Evolutionary conservation across 345 rosid genomes (phyloP).

Genomic region (Eucalyptus erythrocorys): DNA sequence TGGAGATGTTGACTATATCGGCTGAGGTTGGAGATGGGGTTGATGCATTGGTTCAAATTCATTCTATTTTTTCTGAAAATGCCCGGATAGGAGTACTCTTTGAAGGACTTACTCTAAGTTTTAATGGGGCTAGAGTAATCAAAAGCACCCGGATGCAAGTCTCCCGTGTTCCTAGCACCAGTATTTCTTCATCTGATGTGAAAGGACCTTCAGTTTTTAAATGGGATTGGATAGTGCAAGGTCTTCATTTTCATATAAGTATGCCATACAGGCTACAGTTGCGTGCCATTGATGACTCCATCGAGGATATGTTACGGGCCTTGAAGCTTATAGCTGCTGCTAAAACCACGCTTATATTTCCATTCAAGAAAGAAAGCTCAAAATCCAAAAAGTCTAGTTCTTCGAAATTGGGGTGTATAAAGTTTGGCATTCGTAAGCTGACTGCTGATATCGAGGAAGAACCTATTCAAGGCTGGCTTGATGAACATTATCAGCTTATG

Average conservation of each 20-base stretch:
- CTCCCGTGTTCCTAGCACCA: conserved; percentile 68
- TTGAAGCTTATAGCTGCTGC: conserved; percentile 72
- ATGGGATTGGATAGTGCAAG: conserved; percentile 96
- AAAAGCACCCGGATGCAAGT: conserved; percentile 91
- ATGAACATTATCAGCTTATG: conserved; percentile 77
- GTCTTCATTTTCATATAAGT: conserved; percentile 75
- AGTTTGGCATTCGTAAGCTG: conserved; percentile 61
- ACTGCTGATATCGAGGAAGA: conserved; percentile 95
- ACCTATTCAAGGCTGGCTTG: conserved; percentile 98
- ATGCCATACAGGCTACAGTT: conserved; percentile 83
- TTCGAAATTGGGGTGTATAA: conserved; percentile 62
- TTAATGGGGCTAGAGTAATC: conserved; percentile 66
- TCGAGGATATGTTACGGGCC: conserved; percentile 90
- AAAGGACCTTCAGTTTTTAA: conserved; percentile 17
- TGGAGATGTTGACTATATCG: conserved; percentile 67
- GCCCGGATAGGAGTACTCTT: conserved; percentile 90
- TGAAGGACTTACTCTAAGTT: conserved; percentile 68
- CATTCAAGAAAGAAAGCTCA: conserved; percentile 52
- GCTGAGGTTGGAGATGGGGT: conserved; percentile 96
- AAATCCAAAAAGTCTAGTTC: conserved; percentile 63
- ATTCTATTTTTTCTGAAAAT: conserved; percentile 97
- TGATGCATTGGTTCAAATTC: conserved; percentile 63
- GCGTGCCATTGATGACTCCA: conserved; percentile 94
- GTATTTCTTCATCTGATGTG: conserved; percentile 38
- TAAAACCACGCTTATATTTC: conserved; percentile 38